Evolutionary conservation across 441 rosid species (phyloP), one percentile per base, ranked within the genome.

Genomic region (Gossypium davidsonii): DNA sequence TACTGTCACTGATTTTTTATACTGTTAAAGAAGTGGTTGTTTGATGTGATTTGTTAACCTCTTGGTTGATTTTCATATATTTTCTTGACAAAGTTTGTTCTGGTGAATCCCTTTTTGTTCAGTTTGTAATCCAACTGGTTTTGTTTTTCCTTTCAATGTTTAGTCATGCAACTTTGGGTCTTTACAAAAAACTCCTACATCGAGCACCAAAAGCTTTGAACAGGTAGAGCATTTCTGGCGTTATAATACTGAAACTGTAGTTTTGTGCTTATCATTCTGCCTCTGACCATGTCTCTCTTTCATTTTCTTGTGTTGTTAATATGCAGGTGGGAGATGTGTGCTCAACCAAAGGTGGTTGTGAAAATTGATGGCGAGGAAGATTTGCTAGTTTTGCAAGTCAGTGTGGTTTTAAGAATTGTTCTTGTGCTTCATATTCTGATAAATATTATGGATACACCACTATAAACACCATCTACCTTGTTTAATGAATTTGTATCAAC

Each of bases 131-230:
- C 18, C 49, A 49, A 74, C 52, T 39, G 11, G 67, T 57, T 51
- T 66, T 5, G 66, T 44, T 72, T 68, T 51, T 31, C 68, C 34
- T 67, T 48, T 3, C 37, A 46, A 23, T 82, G 73, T 79, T 51
- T 77, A 94, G 99, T 84, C 99, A 94, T 84, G 99, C 99, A 49
- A 92, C 99, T 75, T 74, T 94, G 81, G 99, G 99, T 71, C 85
- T 94, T 26, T 91, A 92, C 72, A 94, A 91, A 67, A 94, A 90
- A 85, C 89, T 92, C 9, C 86, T 86, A 57, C 75, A 76, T 37
- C 87, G 93, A 64, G 98, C 96, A 37, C 99, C 99, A 44, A 91
- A 87, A 79, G 93, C 97, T 49, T 79, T 94, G 73, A 69, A 83
- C 82, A 86, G 96, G 98, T 94, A 65, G 11, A 51, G 55, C 9